phyloP scores from a whole-genome alignment of 139 green algal species.

The Yamagishiella unicocca region DNA sequence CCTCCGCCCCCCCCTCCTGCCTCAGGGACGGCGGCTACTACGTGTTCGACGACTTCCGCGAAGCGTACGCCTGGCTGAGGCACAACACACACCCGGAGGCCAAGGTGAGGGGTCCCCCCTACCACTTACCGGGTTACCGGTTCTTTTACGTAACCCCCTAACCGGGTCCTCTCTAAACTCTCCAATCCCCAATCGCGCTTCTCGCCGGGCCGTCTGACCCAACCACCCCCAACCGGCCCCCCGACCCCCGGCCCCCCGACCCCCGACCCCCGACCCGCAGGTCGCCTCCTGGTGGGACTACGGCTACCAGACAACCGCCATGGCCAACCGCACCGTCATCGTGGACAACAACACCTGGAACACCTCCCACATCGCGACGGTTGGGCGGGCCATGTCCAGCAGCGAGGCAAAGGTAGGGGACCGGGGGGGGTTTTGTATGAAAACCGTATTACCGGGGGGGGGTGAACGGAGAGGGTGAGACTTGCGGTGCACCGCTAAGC shows the following conservation, averaged over 20 bases:
- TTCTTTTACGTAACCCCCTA: too few species aligned
- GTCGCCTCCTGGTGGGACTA: constrained; percentile 90
- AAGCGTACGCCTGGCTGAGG: constrained; percentile 82
- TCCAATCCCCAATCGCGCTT: background rate
- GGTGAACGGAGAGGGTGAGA: too few species aligned
- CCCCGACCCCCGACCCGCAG: constrained; percentile 72
- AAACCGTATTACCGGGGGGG: too few species aligned
- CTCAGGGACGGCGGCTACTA: constrained; percentile 64
- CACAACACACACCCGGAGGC: constrained; percentile 88
- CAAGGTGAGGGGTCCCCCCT: constrained; percentile 79
- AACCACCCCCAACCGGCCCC: background rate
- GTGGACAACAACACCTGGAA: constrained; percentile 99
- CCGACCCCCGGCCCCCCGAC: background rate
- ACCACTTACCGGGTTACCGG: too few species aligned
- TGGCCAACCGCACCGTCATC: constrained; percentile 93
- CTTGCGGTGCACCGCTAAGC: too few species aligned
- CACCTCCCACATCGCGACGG: constrained; percentile 94
- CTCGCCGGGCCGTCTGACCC: background rate
- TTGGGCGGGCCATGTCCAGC: constrained; percentile 88
- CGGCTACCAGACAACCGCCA: constrained; percentile 95
- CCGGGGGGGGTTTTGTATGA: too few species aligned
- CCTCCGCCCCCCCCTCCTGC: background rate
- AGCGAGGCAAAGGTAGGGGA: constrained; percentile 70
- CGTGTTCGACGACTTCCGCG: constrained; percentile 95
- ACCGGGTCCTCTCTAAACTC: too few species aligned